These are phyloP conservation scores for Pyrus communis DNA, from an alignment of 306 rosid genomes.

Conservation along the genomic window DNA sequence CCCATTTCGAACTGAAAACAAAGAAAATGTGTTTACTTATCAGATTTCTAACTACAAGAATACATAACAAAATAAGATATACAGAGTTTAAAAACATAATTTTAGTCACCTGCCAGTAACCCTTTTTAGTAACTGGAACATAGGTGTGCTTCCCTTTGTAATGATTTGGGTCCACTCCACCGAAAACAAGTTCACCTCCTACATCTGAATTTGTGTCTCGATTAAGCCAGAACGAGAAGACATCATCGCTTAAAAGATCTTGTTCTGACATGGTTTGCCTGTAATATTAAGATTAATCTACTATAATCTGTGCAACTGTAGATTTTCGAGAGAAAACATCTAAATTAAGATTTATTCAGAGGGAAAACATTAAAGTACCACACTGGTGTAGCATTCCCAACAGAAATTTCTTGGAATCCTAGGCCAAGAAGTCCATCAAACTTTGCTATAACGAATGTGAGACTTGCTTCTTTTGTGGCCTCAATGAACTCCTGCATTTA, in stretches of 20 bases:
- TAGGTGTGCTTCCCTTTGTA: slow-evolving; percentile 69
- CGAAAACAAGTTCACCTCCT: slow-evolving; percentile 82
- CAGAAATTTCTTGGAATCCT: slow-evolving; percentile 90
- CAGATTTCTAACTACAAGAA: not conserved
- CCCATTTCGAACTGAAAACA: slow-evolving; percentile 71
- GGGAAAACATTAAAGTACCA: slow-evolving; percentile 41
- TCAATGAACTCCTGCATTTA: slow-evolving; percentile 69
- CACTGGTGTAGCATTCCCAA: slow-evolving; percentile 57
- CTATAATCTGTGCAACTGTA: not conserved
- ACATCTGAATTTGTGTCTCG: slow-evolving; percentile 40
- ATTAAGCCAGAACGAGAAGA: slow-evolving; percentile 88
- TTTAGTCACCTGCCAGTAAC: slow-evolving; percentile 77
- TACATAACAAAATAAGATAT: not conserved
- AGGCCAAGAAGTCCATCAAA: slow-evolving; percentile 88
- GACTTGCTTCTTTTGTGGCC: slow-evolving; percentile 70
- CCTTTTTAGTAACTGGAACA: slow-evolving; percentile 72
- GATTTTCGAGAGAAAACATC: not conserved
- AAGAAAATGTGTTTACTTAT: not conserved
- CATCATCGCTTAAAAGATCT: slow-evolving; percentile 51
- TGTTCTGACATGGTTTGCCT: slow-evolving; percentile 76
- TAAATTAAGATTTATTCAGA: not conserved
- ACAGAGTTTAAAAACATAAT: not conserved
- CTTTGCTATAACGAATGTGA: slow-evolving; percentile 57
- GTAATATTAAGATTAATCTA: slow-evolving; percentile 20
- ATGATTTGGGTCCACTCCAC: slow-evolving; percentile 66